These are phyloP conservation scores for Castanospermum australe DNA, from an alignment of 306 rosid species.

Conservation along the genomic window DNA sequence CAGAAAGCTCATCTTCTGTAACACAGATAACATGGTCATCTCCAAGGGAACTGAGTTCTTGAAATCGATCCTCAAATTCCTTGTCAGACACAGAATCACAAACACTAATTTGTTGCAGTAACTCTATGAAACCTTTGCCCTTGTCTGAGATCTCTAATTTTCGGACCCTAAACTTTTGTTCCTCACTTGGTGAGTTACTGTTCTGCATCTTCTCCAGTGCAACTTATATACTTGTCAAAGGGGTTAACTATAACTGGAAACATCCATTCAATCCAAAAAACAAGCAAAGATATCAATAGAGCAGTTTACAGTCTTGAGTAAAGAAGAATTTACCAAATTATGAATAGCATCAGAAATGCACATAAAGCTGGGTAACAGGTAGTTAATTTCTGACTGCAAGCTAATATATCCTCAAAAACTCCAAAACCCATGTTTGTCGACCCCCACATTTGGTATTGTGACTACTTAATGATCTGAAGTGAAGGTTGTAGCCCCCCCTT, in stretches of 20 bases:
- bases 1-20: conserved; percentile 50
- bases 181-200: too few species aligned
- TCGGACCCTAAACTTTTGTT: conserved; percentile 40
- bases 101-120: conserved; percentile 66
- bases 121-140: conserved; percentile 68
- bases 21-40: conserved; percentile 70
- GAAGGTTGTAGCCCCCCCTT: too few species aligned
- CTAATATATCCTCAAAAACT: too few species aligned
- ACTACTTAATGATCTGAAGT: too few species aligned
- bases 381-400: too few species aligned
- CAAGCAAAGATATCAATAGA: too few species aligned
- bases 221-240: background rate
- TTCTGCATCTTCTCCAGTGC: conserved; percentile 38
- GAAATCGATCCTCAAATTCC: conserved; percentile 66
- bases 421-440: too few species aligned
- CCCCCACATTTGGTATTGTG: too few species aligned
- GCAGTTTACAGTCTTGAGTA: too few species aligned
- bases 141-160: conserved; percentile 65
- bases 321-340: too few species aligned
- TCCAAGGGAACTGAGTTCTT: conserved; percentile 52
- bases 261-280: background rate
- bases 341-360: too few species aligned
- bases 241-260: background rate
- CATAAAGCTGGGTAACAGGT: too few species aligned
- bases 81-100: conserved; percentile 69